These are phyloP conservation scores for Rhododendron mucronatum DNA, from an alignment of 148 eudicot genomes.

Conservation along the genomic window DNA sequence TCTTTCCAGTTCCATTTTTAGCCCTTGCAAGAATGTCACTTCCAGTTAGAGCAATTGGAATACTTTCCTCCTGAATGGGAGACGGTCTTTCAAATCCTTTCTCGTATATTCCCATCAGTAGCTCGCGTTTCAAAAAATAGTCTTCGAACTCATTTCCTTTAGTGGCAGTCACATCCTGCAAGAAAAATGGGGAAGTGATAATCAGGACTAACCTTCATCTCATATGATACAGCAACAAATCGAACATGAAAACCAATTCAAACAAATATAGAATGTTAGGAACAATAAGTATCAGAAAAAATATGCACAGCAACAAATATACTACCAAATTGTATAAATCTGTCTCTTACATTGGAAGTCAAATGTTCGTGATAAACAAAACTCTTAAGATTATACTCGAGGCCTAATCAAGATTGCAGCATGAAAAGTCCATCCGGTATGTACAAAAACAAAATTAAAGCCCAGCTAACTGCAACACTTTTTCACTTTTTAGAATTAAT, in stretches of 20 bases:
- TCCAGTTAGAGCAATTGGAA: slow-evolving; percentile 91
- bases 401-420: background rate
- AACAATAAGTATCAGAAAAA: background rate
- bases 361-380: background rate
- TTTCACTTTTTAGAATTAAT: background rate
- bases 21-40: slow-evolving; percentile 90
- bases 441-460: background rate
- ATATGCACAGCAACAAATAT: background rate
- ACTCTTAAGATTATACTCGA: background rate
- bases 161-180: slow-evolving; percentile 89
- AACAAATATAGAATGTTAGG: background rate
- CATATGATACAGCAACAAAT: background rate
- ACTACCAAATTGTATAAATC: background rate
- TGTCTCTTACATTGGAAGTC: background rate
- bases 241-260: background rate
- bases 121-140: slow-evolving; percentile 80
- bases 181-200: slow-evolving; percentile 7
- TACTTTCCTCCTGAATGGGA: slow-evolving; percentile 90
- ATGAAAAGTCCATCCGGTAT: background rate
- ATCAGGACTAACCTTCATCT: background rate
- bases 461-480: background rate
- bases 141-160: slow-evolving; percentile 92
- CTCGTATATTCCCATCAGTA: slow-evolving; percentile 88
- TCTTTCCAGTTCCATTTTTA: slow-evolving; percentile 88
- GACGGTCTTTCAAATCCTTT: slow-evolving; percentile 87